Evolutionary conservation across 306 rosid species (phyloP).

Genomic region (Cicer pinnatifidum): DNA sequence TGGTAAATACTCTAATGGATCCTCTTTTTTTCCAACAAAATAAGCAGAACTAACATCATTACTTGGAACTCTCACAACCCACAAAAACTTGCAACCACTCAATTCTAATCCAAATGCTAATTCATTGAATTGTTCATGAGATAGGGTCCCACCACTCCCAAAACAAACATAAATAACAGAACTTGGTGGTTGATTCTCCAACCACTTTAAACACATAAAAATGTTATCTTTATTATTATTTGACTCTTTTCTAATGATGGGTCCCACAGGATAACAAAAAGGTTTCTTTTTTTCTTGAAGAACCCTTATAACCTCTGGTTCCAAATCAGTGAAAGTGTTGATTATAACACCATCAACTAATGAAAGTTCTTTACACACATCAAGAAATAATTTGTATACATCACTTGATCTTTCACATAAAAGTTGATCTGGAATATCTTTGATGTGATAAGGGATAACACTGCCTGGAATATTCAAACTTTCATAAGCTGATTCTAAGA

Average conservation of each 20-base stretch:
- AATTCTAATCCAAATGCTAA: conserved; percentile 45
- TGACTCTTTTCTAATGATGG: conserved; percentile 37
- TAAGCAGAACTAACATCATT: neutral
- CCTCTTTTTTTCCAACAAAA: conserved; percentile 11
- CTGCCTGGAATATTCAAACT: neutral
- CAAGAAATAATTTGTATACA: conserved; percentile 19
- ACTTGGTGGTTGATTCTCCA: conserved; percentile 33
- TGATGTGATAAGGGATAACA: neutral
- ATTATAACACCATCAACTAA: conserved; percentile 38
- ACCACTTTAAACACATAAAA: conserved; percentile 26
- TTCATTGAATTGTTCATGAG: conserved; percentile 40
- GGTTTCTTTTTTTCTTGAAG: conserved; percentile 12
- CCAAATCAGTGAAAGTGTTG: conserved; percentile 38
- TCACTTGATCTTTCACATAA: conserved; percentile 17
- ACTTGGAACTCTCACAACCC: conserved; percentile 47
- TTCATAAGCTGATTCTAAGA: neutral
- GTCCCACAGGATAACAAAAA: conserved; percentile 44
- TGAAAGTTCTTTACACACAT: neutral
- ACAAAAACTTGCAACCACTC: conserved; percentile 49
- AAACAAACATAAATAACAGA: conserved; percentile 46
- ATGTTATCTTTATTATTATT: neutral
- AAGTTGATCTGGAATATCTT: conserved; percentile 27
- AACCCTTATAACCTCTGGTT: neutral
- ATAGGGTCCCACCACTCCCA: conserved; percentile 51
- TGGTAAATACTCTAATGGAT: conserved; percentile 29